Percentiles rank a stretch among this genome's conserved stretches.
Evolutionary conservation across 2,329 filamentous ascomycete species (phyloP).

Genomic region (Hymenoscyphus occultus): DNA sequence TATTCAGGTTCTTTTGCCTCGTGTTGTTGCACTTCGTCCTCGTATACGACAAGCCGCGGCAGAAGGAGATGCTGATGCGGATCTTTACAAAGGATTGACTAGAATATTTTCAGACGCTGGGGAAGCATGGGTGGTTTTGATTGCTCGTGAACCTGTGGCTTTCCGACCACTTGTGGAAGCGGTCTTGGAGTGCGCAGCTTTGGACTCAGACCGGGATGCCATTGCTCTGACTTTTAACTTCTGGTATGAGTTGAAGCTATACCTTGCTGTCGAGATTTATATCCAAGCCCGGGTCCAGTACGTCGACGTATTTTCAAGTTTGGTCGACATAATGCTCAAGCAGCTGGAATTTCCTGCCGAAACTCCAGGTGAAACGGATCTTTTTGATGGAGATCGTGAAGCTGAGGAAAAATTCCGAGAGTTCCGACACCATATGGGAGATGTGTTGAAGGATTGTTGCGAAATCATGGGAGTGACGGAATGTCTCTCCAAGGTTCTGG

Average conservation of each 20-base stretch:
- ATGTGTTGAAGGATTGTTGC: slow-evolving; percentile 95
- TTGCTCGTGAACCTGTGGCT: slow-evolving; percentile 76
- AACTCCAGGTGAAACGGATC: slow-evolving; percentile 50
- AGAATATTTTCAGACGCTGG: slow-evolving; percentile 90
- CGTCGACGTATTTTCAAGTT: slow-evolving; percentile 77
- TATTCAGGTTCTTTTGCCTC: slow-evolving; percentile 80
- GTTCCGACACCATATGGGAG: slow-evolving; percentile 95
- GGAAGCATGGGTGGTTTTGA: slow-evolving; percentile 89
- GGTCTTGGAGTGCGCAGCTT: slow-evolving; percentile 84
- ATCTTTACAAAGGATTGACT: slow-evolving; percentile 83
- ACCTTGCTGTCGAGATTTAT: slow-evolving; percentile 86
- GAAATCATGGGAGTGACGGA: slow-evolving; percentile 93
- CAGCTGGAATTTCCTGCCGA: slow-evolving; percentile 88
- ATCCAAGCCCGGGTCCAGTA: slow-evolving; percentile 74
- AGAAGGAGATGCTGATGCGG: slow-evolving; percentile 79
- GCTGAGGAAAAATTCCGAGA: slow-evolving; percentile 96
- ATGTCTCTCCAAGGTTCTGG: slow-evolving; percentile 84
- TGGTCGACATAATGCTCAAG: slow-evolving; percentile 89
- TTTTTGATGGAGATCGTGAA: slow-evolving; percentile 94
- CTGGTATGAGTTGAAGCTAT: slow-evolving; percentile 98
- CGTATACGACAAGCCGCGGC: slow-evolving; percentile 73
- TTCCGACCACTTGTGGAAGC: slow-evolving; percentile 86
- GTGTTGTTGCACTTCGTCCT: slow-evolving; percentile 71
- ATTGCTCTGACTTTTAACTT: slow-evolving; percentile 94
- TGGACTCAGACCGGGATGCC: slow-evolving; percentile 85